Evolutionary conservation across 345 rosid species (phyloP), one percentile per base, ranked within the genome.

Genomic region (Lenwebbia sp.): DNA sequence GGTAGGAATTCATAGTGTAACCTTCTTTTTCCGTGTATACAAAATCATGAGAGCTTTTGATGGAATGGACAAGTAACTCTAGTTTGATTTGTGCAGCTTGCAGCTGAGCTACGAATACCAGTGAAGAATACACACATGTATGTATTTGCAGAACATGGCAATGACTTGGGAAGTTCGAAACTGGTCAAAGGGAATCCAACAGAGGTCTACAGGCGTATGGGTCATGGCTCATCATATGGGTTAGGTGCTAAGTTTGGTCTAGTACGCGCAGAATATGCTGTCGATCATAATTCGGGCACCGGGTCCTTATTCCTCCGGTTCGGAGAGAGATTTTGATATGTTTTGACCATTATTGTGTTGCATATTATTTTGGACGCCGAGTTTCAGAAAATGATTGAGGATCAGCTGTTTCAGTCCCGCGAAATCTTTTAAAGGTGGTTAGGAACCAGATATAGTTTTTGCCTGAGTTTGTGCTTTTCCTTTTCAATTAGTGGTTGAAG

Each of bases 111-210:
- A 83, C 92, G 98, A 87, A 60, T 96, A 75, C 99, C 99, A 22
- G 96, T 97, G 89, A 94, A 89, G 88, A 96, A 92, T 87, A 97
- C 99, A 0, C 97, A 96, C 25, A 90, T 94, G 7, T 97, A 95
- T 85, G 94, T 95, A 26, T 97, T 97, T 92, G 98, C 93, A 17
- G 99, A 97, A 91, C 99, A 97, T 85, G 99, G 99, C 84, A 97
- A 92, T 53, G 99, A 97, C 89, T 91, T 96, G 83, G 99, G 99
- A 90, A 93, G 93, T 87, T 97, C 99, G 6, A 96, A 97, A 92
- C 98, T 95, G 85, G 98, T 97, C 85, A 97, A 97, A 88, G 99
- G 99, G 51, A 97, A 97, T 88, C 99, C 99, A 52, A 97, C 99
- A 21, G 98, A 93, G 78, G 99, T 95, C 14, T 97, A 96, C 88